Conservation (phyloP, 495 filamentous ascomycete species). For the Talaromyces proteolyticus region DNA sequence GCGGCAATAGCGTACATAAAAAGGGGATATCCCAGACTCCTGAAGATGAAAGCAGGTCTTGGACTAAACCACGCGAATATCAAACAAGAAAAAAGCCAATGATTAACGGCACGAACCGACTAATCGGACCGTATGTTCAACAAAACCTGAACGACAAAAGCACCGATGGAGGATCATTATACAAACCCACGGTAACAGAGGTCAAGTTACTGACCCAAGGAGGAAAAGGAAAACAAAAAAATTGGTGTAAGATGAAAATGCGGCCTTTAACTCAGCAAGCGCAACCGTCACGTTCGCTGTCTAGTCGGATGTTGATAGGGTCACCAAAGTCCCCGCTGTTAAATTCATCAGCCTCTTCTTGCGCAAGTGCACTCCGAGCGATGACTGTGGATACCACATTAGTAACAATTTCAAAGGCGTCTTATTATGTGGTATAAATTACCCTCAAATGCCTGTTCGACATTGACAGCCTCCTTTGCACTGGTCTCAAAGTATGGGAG, state of each 20-base stretch:
- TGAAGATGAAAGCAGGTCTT: slow-evolving; percentile 9
- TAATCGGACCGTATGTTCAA: no score
- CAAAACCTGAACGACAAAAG: no score
- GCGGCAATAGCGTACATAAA: slow-evolving; percentile 4
- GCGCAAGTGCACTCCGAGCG: slow-evolving; percentile 86
- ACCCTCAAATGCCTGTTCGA: slow-evolving; percentile 99
- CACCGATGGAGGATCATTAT: no score
- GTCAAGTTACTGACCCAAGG: no score
- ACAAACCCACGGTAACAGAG: no score
- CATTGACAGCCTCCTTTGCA: slow-evolving; percentile 96
- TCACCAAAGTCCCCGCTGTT: slow-evolving; percentile 90
- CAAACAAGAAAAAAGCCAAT: slow-evolving; percentile 3
- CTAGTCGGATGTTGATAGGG: slow-evolving; percentile 93
- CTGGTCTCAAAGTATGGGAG: slow-evolving; percentile 95
- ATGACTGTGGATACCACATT: slow-evolving; percentile 59
- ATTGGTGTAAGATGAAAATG: no score
- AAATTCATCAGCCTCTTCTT: slow-evolving; percentile 93
- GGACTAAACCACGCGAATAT: neutral
- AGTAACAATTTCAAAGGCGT: slow-evolving; percentile 3
- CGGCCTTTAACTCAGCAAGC: slow-evolving; percentile 79
- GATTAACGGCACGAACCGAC: no score
- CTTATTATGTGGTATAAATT: slow-evolving; percentile 14
- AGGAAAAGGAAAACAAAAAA: no score
- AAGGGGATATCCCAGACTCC: slow-evolving; percentile 24
- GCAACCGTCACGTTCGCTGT: slow-evolving; percentile 86